Base-by-base conservation (phyloP, 306 rosid species). In the Parietaria judaica region DNA sequence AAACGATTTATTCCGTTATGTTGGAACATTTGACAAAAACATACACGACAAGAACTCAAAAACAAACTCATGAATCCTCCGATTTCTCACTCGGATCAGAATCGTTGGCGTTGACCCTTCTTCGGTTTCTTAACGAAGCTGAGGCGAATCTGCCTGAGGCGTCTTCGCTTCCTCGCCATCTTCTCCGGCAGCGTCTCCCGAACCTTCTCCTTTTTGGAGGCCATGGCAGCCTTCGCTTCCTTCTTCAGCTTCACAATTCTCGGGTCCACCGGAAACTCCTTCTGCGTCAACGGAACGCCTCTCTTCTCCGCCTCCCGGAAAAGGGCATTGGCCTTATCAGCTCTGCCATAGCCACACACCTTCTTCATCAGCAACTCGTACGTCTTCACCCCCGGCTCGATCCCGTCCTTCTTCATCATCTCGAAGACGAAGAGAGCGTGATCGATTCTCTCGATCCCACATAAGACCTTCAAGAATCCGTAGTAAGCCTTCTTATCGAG, bases 391-490 rank as follows among this genome's bases (percentile, higher is more conserved):
- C 96, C 96, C 0, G 92, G 90, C 51, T 80, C 84, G 55, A 83
- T 79, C 23, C 84, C 87, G 54, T 80, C 88, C 45, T 72, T 75
- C 76, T 92, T 84, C 98, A 92, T 92, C 84, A 78, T 85, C 11
- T 56, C 64, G 61, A 88, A 84, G 5, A 92, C 79, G 52, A 65
- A 70, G 75, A 88, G 9, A 11, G 95, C 90, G 72, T 86, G 90
- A 72, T 87, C 89, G 71, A 86, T 69, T 53, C 95, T 84, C 74
- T 82, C 95, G 58, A 86, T 82, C 45, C 98, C 92, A 65, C 90
- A 92, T 81, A 92, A 76, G 61, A 84, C 81, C 72, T 71, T 92
- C 54, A 92, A 50, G 45, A 92, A 75, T 48, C 70, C 77, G 41
- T 71, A 86, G 54, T 84, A 92, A 2, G 78, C 79, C 74, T 79